Conservation (phyloP, 176 grass and related monocot genomes). For the Ananas comosus region DNA sequence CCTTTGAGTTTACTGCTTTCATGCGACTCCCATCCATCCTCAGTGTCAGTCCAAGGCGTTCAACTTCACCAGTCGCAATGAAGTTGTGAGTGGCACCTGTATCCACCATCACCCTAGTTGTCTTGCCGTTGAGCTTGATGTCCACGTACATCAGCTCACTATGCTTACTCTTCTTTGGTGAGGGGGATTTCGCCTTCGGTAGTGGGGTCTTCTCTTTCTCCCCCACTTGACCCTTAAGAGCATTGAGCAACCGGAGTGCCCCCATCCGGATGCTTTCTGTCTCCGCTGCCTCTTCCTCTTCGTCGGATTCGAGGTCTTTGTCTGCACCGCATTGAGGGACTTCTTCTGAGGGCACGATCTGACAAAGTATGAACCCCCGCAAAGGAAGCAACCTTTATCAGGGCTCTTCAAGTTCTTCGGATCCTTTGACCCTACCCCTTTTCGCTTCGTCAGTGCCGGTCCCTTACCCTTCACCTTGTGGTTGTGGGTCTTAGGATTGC, state of each 20-base stretch:
- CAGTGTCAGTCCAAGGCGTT: background rate
- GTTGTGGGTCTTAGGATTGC: background rate
- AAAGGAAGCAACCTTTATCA: background rate
- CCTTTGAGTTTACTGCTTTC: too few species aligned
- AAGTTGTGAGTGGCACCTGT: background rate
- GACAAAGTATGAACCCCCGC: background rate
- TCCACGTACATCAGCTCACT: background rate
- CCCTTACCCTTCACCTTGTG: background rate
- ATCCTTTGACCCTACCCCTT: background rate
- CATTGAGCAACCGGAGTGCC: background rate
- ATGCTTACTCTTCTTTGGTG: background rate
- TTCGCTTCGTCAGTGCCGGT: background rate
- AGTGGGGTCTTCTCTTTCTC: background rate
- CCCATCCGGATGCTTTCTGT: background rate
- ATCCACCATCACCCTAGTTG: background rate
- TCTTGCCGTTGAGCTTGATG: background rate
- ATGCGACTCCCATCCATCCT: too few species aligned
- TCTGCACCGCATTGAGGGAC: background rate
- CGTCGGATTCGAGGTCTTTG: background rate
- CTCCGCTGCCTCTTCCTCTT: background rate
- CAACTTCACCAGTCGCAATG: background rate
- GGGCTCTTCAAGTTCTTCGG: background rate
- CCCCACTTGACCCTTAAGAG: background rate
- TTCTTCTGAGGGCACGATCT: background rate
- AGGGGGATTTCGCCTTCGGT: background rate